Conservation (phyloP, 1,139 yeast genomes). For the Arxiozyma slooffiae region DNA sequence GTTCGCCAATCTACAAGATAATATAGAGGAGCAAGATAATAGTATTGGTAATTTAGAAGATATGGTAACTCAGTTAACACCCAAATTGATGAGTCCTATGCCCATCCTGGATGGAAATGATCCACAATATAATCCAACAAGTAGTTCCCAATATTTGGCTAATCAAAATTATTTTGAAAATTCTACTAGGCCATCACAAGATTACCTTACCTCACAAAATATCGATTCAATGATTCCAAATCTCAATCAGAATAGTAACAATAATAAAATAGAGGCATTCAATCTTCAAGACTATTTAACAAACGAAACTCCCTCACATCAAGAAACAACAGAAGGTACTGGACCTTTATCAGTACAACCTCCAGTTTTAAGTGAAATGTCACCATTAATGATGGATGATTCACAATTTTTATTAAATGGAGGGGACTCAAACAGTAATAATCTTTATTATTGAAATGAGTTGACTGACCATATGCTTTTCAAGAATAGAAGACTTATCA, state of each 20-base stretch:
- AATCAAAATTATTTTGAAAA: no score
- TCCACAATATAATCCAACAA: not conserved
- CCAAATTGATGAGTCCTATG: conserved; percentile 5
- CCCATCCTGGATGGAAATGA: not conserved
- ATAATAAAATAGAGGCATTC: conserved; percentile 3
- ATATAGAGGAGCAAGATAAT: conserved; percentile 28
- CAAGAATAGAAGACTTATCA: conserved; percentile 1
- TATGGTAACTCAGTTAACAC: conserved; percentile 17
- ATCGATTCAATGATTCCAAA: not conserved
- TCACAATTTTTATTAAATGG: not conserved
- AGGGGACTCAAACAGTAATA: not conserved
- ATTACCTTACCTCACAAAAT: not conserved
- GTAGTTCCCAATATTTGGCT: not conserved
- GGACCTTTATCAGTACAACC: not conserved
- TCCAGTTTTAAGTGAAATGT: conserved; percentile 1
- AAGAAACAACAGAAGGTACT: not conserved
- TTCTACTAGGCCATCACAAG: not conserved
- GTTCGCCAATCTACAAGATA: conserved; percentile 6
- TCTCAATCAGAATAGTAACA: not conserved
- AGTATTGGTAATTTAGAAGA: conserved; percentile 27
- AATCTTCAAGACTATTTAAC: conserved; percentile 12
- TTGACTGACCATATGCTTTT: not conserved
- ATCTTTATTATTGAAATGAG: not conserved
- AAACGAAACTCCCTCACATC: conserved; percentile 3
- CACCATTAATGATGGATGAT: conserved; percentile 5